phyloP scores from a whole-genome alignment of 768 basidiomycete genomes.

The Pulveroboletus sp. region DNA sequence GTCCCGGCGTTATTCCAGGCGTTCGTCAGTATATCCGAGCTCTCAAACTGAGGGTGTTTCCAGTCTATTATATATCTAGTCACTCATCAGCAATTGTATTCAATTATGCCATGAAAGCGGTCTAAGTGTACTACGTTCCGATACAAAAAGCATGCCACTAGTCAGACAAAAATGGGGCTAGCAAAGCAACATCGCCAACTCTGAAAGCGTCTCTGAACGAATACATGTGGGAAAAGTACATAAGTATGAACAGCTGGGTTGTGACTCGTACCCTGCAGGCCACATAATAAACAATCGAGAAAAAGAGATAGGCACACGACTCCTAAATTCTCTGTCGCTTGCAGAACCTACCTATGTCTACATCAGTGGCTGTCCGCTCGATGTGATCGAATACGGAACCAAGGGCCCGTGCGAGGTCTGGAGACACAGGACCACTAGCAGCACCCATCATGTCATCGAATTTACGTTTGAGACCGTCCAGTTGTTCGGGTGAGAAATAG shows the following conservation, averaged over 20 bases:
- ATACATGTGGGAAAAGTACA: no score
- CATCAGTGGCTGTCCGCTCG: conserved; percentile 27
- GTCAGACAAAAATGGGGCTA: neutral
- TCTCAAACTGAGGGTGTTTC: conserved; percentile 29
- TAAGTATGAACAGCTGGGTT: neutral
- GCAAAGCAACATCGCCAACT: conserved; percentile 5
- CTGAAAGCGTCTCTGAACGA: neutral
- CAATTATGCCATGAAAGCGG: conserved; percentile 10
- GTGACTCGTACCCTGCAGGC: no score
- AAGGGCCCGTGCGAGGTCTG: conserved; percentile 30
- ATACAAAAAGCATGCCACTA: conserved; percentile 13
- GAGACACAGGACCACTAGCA: conserved; percentile 29
- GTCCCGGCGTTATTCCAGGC: conserved; percentile 56
- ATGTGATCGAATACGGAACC: conserved; percentile 35
- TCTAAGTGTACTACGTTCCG: conserved; percentile 10
- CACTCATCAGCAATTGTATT: neutral
- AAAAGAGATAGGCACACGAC: neutral
- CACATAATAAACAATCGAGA: conserved; percentile 1
- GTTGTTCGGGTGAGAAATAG: conserved; percentile 32
- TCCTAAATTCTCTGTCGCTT: conserved; percentile 27
- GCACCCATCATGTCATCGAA: conserved; percentile 32
- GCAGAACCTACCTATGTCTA: conserved; percentile 21
- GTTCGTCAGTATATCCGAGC: conserved; percentile 47
- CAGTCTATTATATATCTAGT: neutral
- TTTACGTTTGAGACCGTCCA: conserved; percentile 28